Percentiles rank a stretch among this genome's conserved stretches.
Evolutionary conservation across 2,329 filamentous ascomycete genomes (phyloP).

Genomic region (Dactylellina leptospora): DNA sequence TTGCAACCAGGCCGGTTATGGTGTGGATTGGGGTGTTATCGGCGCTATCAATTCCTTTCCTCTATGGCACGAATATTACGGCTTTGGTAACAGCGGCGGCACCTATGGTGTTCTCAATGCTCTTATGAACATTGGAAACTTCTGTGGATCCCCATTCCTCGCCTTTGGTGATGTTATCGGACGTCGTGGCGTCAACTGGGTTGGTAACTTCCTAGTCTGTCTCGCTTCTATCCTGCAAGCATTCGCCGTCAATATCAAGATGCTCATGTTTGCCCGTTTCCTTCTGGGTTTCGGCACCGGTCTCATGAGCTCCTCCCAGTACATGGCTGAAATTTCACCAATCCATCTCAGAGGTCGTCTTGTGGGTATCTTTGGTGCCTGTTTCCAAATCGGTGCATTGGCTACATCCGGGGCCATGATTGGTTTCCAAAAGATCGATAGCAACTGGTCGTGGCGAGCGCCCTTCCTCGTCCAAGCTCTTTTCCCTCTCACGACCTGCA

Average conservation of each 20-base stretch:
- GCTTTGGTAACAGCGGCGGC: conserved; percentile 61
- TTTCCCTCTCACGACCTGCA: conserved; percentile 64
- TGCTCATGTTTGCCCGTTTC: conserved; percentile 61
- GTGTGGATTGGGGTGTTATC: conserved; percentile 66
- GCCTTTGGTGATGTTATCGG: conserved; percentile 66
- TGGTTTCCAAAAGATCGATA: conserved; percentile 60
- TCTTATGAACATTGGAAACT: conserved; percentile 64
- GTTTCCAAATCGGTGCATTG: conserved; percentile 63
- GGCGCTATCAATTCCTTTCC: conserved; percentile 63
- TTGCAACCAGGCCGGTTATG: conserved; percentile 64
- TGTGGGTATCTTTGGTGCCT: conserved; percentile 64
- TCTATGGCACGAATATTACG: conserved; percentile 63
- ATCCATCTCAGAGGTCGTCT: conserved; percentile 61
- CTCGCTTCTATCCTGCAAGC: conserved; percentile 62
- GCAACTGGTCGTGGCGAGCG: conserved; percentile 60
- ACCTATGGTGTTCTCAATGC: conserved; percentile 63
- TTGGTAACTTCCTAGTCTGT: conserved; percentile 63
- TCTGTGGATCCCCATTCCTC: conserved; percentile 65
- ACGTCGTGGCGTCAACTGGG: conserved; percentile 64
- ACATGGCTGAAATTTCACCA: conserved; percentile 60
- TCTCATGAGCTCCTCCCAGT: conserved; percentile 61
- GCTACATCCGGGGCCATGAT: conserved; percentile 63
- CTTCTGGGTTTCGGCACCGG: conserved; percentile 60
- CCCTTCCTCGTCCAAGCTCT: conserved; percentile 63
- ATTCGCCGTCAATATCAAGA: conserved; percentile 54